These are phyloP conservation scores for Pythium aristosporum DNA, from an alignment of 352 stramenopile species.

Conservation along the genomic window DNA sequence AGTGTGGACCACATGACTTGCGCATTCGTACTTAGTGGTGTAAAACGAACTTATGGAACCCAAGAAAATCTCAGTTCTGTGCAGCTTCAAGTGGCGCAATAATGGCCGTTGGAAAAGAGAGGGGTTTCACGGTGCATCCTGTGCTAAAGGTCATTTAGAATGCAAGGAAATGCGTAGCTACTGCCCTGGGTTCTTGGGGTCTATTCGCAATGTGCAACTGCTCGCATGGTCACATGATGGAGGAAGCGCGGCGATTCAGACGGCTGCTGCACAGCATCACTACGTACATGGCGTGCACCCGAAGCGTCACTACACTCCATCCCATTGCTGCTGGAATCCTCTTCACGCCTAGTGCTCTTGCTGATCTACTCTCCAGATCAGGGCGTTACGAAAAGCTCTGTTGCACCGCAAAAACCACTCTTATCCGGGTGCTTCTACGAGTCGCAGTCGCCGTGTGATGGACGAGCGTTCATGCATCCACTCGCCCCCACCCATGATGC, in stretches of 20 bases:
- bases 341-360: neutral
- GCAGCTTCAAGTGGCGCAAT: neutral
- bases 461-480: conserved; percentile 3
- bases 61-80: neutral
- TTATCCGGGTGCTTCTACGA: conserved; percentile 11
- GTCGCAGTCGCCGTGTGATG: conserved; percentile 20
- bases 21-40: neutral
- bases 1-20: conserved; percentile 15
- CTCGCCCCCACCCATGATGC: conserved; percentile 1
- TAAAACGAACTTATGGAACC: neutral
- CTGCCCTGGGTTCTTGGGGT: neutral
- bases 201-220: neutral
- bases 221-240: neutral
- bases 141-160: neutral
- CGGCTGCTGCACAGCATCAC: neutral
- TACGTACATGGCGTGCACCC: neutral
- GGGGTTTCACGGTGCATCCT: neutral
- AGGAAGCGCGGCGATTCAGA: neutral
- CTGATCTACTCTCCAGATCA: neutral
- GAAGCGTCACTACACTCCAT: conserved; percentile 18
- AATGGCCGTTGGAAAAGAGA: neutral
- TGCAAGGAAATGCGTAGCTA: neutral
- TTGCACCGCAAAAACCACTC: neutral
- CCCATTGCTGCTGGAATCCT: conserved; percentile 5
- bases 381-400: neutral